Percentiles rank a stretch among this genome's conserved stretches.
Conservation (phyloP, 148 eudicot genomes). For the Rhododendron simsii region DNA sequence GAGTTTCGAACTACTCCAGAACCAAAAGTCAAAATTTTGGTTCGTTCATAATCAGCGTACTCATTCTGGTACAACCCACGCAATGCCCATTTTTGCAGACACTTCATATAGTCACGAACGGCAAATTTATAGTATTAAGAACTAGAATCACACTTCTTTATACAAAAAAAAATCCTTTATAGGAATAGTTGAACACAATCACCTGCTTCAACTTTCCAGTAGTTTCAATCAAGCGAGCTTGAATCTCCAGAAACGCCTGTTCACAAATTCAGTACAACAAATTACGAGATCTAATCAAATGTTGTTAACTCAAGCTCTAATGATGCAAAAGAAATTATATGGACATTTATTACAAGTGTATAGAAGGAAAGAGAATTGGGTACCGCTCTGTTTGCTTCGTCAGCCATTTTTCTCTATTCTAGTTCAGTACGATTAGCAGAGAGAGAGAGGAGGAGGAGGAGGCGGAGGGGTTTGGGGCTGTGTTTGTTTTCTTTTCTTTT, state of each 20-base stretch:
- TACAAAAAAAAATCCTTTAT: not conserved
- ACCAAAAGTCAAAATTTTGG: not conserved
- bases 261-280: not conserved
- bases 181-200: not conserved
- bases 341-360: not conserved
- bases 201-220: constrained; percentile 89
- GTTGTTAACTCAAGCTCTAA: not conserved
- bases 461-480: no score
- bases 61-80: not conserved
- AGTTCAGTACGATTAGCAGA: not conserved
- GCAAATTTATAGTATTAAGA: not conserved
- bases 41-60: not conserved
- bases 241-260: constrained; percentile 86
- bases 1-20: not conserved
- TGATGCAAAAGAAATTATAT: not conserved
- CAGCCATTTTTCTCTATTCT: constrained; percentile 48
- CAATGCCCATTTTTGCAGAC: not conserved
- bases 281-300: not conserved
- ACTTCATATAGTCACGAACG: not conserved
- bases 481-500: no score
- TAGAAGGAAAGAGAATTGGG: not conserved
- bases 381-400: constrained; percentile 74
- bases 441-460: no score
- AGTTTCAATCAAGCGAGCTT: constrained; percentile 80
- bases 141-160: not conserved